phyloP scores from a whole-genome alignment of 2,329 filamentous ascomycete species.

The Orbilia oligospora region DNA sequence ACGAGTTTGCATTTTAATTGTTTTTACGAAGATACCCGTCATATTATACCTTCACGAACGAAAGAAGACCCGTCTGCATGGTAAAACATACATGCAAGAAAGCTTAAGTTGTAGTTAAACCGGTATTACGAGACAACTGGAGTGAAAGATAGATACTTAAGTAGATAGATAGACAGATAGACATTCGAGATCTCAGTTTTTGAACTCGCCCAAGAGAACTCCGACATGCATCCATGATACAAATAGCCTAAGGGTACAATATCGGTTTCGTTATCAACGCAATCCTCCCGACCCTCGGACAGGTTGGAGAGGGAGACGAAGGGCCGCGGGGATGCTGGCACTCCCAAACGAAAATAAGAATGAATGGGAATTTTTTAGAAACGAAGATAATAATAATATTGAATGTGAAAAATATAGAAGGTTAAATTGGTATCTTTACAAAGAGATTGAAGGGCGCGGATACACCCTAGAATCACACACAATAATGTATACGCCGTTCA shows the following conservation, averaged over 20 bases:
- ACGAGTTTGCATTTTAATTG: background rate
- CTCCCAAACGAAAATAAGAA: slow-evolving; percentile 3
- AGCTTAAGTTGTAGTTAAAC: too few relatives aligned
- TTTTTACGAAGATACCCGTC: slow-evolving; percentile 21
- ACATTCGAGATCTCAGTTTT: slow-evolving; percentile 28
- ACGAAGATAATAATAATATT: background rate
- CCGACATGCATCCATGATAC: slow-evolving; percentile 43
- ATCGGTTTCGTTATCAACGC: background rate
- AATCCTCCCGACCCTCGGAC: slow-evolving; percentile 22
- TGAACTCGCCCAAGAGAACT: slow-evolving; percentile 9
- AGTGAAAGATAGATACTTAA: background rate
- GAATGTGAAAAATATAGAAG: slow-evolving; percentile 18
- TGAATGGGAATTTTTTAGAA: slow-evolving; percentile 14
- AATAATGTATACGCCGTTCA: slow-evolving; percentile 61
- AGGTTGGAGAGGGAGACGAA: slow-evolving; percentile 13
- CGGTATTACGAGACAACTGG: too few relatives aligned
- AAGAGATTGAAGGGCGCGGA: slow-evolving; percentile 41
- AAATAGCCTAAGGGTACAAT: slow-evolving; percentile 13
- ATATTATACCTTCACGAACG: background rate
- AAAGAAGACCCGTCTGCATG: too few relatives aligned
- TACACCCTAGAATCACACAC: slow-evolving; percentile 48
- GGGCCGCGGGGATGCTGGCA: slow-evolving; percentile 12
- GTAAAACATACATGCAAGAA: too few relatives aligned
- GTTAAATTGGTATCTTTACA: slow-evolving; percentile 60
- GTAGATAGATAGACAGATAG: background rate